These are phyloP conservation scores for Candida qinlingensis DNA, from an alignment of 805 yeast genomes.

Conservation along the genomic window DNA sequence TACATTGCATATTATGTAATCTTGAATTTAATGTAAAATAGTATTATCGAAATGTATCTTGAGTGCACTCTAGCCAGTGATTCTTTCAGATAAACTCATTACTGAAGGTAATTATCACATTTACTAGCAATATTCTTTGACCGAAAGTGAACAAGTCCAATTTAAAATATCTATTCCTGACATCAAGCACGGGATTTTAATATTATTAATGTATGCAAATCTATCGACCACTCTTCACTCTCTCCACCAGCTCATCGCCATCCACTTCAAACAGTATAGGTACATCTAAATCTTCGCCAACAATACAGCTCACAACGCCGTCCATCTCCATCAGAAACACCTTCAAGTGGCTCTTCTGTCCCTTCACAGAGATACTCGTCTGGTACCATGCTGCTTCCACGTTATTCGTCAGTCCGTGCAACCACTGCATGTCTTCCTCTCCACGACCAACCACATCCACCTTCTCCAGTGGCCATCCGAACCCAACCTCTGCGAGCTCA, in stretches of 20 bases:
- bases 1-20: no score
- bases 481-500: conserved; percentile 27
- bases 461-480: conserved; percentile 13
- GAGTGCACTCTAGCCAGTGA: no score
- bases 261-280: not conserved
- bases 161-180: no score
- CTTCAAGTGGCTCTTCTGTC: not conserved
- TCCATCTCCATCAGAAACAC: not conserved
- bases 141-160: no score
- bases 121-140: no score
- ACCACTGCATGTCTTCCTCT: not conserved
- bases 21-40: no score
- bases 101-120: no score
- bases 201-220: no score
- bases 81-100: no score
- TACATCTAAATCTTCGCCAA: not conserved
- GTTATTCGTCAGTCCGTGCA: not conserved
- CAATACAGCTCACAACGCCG: not conserved
- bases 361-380: not conserved
- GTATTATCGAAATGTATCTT: no score
- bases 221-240: not conserved
- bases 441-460: conserved; percentile 5
- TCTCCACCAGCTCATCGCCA: not conserved
- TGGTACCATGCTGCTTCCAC: not conserved
- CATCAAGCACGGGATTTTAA: no score